Conservation (phyloP, 2,329 filamentous ascomycete species). For the Grosmannia clavigera region DNA sequence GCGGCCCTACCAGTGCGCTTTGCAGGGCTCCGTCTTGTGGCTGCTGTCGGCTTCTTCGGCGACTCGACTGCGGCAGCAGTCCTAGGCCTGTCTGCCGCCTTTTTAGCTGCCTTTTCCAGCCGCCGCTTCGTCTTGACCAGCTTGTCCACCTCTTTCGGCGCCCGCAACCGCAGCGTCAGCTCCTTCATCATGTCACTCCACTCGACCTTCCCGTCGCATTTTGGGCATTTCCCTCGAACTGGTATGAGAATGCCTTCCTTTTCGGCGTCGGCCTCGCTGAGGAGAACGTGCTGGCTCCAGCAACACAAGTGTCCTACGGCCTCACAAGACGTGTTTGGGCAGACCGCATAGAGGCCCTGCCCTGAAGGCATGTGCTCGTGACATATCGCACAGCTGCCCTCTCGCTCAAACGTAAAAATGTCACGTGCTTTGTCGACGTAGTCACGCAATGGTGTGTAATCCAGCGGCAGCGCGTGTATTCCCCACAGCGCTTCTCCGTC, state of each 20-base stretch:
- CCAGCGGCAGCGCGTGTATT: constrained; percentile 41
- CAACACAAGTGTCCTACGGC: constrained; percentile 48
- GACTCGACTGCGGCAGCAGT: neutral
- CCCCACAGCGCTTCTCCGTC: constrained; percentile 23
- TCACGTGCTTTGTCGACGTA: constrained; percentile 44
- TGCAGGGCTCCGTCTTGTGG: neutral
- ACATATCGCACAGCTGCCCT: constrained; percentile 44
- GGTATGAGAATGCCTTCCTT: constrained; percentile 46
- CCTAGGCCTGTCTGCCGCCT: neutral
- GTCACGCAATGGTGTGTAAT: constrained; percentile 38
- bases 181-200: constrained; percentile 80
- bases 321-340: constrained; percentile 39
- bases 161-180: constrained; percentile 60
- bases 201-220: constrained; percentile 46
- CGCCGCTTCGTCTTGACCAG: constrained; percentile 39
- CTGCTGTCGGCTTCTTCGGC: neutral
- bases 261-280: constrained; percentile 17
- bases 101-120: constrained; percentile 1
- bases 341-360: constrained; percentile 43
- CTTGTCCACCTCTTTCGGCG: constrained; percentile 55
- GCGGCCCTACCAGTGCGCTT: neutral
- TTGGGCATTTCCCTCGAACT: constrained; percentile 55
- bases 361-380: constrained; percentile 29
- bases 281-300: constrained; percentile 42
- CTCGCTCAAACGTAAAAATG: constrained; percentile 41